These are phyloP conservation scores for Mortierella claussenii DNA, from an alignment of 192 early-diverging fungal species.

Conservation along the genomic window DNA sequence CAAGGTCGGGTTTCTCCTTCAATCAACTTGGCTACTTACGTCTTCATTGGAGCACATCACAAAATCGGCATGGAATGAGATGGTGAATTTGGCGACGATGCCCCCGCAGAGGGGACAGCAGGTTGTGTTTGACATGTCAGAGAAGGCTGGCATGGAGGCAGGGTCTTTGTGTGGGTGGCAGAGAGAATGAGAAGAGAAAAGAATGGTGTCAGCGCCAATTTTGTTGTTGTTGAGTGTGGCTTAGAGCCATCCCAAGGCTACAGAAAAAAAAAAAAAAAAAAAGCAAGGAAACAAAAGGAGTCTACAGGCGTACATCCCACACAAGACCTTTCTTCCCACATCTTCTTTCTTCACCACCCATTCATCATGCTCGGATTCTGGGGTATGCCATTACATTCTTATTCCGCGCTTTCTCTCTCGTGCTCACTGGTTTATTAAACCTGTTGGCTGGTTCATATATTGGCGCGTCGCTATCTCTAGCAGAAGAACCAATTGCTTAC, in stretches of 20 bases:
- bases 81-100: constrained; percentile 5
- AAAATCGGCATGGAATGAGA: constrained; percentile 23
- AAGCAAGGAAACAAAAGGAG: constrained; percentile 1
- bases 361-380: constrained; percentile 68
- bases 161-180: too few relatives aligned
- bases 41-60: constrained; percentile 32
- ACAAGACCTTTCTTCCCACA: constrained; percentile 1
- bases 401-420: background rate
- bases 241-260: background rate
- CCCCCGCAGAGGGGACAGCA: constrained; percentile 15
- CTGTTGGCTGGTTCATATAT: too few relatives aligned
- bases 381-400: constrained; percentile 41
- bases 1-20: too few relatives aligned
- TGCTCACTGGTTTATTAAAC: background rate
- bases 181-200: too few relatives aligned
- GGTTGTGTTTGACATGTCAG: background rate
- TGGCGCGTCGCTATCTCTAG: background rate
- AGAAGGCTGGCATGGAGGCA: too few relatives aligned
- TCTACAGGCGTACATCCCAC: too few relatives aligned
- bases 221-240: constrained; percentile 15
- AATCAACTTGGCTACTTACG: constrained; percentile 16
- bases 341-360: constrained; percentile 8
- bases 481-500: background rate
- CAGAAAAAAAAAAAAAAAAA: constrained; percentile 14
- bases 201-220: too few relatives aligned